phyloP scores from a whole-genome alignment of 179 eudicot genomes.

The Spinacia oleracea region DNA sequence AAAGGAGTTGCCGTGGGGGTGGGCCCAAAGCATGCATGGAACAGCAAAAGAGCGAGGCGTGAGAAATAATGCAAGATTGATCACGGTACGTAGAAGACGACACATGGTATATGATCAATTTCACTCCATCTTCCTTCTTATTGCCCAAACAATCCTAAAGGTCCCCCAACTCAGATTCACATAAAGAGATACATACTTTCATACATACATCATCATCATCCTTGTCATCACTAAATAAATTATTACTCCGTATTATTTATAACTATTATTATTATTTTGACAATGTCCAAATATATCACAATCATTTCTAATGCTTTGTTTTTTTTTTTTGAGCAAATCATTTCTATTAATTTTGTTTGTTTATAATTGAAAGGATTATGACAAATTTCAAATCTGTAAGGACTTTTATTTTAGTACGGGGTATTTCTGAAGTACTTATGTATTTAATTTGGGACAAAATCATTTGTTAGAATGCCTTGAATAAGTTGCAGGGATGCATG shows the following conservation, averaged over 20 bases:
- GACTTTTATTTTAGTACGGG: no score
- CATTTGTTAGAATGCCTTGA: no score
- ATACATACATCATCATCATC: constrained; percentile 4
- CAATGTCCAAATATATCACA: not conserved
- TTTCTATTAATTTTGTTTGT: not conserved
- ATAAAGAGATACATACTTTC: not conserved
- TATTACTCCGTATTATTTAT: no score
- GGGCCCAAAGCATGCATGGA: constrained; percentile 31
- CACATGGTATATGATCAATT: not conserved
- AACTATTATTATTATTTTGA: not conserved
- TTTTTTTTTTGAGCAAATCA: no score
- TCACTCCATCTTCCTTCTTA: not conserved
- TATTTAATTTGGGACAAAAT: not conserved
- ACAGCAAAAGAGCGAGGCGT: constrained; percentile 18
- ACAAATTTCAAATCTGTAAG: not conserved
- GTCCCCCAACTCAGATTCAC: not conserved
- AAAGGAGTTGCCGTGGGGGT: no score
- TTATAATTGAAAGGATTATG: constrained; percentile 1
- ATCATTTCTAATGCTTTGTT: not conserved
- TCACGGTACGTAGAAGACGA: constrained; percentile 8
- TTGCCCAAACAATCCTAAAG: not conserved
- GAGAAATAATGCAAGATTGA: not conserved
- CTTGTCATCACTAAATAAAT: not conserved
- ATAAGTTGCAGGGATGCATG: no score
- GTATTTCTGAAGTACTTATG: no score